A percentile compares a stretch with the other conserved stretches of the same genome.
Evolutionary conservation across 2,329 filamentous ascomycete species (phyloP).

Genomic region (Xylaria sp.): DNA sequence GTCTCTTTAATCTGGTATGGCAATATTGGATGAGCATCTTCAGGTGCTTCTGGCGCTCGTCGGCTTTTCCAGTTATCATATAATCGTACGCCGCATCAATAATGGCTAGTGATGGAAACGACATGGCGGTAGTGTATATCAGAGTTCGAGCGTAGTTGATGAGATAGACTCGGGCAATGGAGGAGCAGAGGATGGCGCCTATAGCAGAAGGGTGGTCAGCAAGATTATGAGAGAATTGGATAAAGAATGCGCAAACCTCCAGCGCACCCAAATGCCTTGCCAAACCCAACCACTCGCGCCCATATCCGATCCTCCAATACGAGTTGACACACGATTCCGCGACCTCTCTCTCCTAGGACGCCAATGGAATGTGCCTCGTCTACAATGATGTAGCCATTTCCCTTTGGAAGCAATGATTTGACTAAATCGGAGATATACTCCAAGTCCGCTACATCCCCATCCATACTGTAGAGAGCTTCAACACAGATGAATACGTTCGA

Average conservation of each 20-base stretch:
- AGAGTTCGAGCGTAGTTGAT: constrained; percentile 81
- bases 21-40: constrained; percentile 58
- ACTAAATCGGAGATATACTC: constrained; percentile 68
- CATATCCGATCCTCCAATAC: constrained; percentile 67
- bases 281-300: constrained; percentile 72
- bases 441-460: constrained; percentile 78
- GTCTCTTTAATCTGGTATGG: constrained; percentile 53
- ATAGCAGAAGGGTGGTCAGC: constrained; percentile 41
- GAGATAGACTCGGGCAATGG: constrained; percentile 69
- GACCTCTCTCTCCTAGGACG: constrained; percentile 65
- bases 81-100: constrained; percentile 49
- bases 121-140: constrained; percentile 79
- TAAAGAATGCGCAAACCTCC: constrained; percentile 65
- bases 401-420: constrained; percentile 63
- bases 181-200: constrained; percentile 72
- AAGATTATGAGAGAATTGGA: not conserved
- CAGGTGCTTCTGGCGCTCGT: constrained; percentile 55
- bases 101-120: constrained; percentile 61
- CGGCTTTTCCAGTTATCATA: constrained; percentile 44
- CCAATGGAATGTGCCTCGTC: constrained; percentile 77
- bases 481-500: constrained; percentile 74
- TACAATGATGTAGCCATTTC: constrained; percentile 72
- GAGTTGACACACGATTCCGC: constrained; percentile 67
- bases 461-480: constrained; percentile 84
- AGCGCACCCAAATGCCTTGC: constrained; percentile 74